Evolutionary conservation across 2,329 filamentous ascomycete genomes (phyloP).

Genomic region (Pestalotiopsis fici): DNA sequence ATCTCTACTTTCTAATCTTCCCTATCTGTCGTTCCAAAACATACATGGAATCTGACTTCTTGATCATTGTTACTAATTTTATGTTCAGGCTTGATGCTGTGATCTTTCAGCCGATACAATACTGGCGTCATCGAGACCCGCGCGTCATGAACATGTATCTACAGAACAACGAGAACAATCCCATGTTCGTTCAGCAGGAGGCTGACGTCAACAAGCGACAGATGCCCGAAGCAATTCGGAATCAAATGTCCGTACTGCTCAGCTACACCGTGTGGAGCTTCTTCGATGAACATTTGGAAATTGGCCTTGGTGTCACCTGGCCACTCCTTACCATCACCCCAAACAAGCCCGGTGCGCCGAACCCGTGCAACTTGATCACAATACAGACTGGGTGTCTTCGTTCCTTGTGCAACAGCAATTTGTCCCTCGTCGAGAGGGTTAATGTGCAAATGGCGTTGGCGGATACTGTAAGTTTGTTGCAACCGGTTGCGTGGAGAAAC

Average conservation of each 20-base stretch:
- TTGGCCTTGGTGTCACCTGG: background rate
- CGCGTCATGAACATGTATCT: background rate
- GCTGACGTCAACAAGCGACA: background rate
- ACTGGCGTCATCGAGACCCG: background rate
- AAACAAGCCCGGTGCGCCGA: background rate
- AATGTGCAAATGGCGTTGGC: constrained; percentile 2
- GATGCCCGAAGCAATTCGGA: background rate
- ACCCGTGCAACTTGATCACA: background rate
- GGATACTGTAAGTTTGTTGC: constrained; percentile 1
- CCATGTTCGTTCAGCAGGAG: background rate
- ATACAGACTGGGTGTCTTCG: constrained; percentile 3
- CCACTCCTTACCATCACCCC: background rate
- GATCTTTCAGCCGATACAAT: background rate
- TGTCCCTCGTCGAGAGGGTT: background rate
- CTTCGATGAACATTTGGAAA: too few relatives aligned
- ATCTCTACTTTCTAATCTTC: background rate
- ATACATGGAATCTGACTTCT: too few relatives aligned
- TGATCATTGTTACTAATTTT: too few relatives aligned
- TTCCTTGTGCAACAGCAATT: background rate
- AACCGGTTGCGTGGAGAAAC: background rate
- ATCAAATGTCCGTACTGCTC: background rate
- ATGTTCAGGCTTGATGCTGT: background rate
- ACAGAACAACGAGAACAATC: background rate
- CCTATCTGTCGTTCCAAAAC: too few relatives aligned
- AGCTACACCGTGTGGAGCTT: background rate